These are phyloP conservation scores for Pleurotus salmoneostramineus DNA, from an alignment of 768 basidiomycete genomes.

Conservation along the genomic window DNA sequence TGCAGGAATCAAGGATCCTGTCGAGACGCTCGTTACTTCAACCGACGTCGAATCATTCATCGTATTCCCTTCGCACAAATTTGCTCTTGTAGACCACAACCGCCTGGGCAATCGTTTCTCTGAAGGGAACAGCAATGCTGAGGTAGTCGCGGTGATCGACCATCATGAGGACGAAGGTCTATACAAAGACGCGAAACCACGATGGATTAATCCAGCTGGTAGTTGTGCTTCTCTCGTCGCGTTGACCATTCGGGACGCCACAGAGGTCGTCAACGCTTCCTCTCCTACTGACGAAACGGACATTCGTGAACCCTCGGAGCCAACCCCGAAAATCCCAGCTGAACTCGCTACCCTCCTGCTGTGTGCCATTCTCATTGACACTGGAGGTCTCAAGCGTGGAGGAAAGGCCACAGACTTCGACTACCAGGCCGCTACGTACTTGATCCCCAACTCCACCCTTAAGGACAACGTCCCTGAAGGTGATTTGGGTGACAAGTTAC, in stretches of 20 bases:
- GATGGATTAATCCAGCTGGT: conserved; percentile 67
- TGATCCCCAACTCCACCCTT: conserved; percentile 56
- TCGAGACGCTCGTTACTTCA: conserved; percentile 58
- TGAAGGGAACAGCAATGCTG: conserved; percentile 30
- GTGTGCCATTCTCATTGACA: conserved; percentile 83
- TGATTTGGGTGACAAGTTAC: conserved; percentile 24
- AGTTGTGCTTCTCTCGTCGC: conserved; percentile 71
- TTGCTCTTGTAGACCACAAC: conserved; percentile 93
- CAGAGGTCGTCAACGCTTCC: neutral
- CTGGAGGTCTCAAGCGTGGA: conserved; percentile 67
- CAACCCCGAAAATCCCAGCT: conserved; percentile 34
- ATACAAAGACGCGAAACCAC: conserved; percentile 60
- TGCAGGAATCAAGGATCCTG: conserved; percentile 47
- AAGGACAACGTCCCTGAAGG: conserved; percentile 21
- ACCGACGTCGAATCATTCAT: conserved; percentile 55
- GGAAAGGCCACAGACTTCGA: conserved; percentile 77
- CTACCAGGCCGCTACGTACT: conserved; percentile 54
- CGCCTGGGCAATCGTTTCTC: conserved; percentile 45
- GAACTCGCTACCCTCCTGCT: conserved; percentile 80
- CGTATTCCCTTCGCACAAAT: conserved; percentile 50
- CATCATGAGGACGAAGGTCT: conserved; percentile 86
- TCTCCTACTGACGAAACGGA: too few relatives aligned
- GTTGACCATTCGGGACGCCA: conserved; percentile 11
- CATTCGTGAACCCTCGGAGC: conserved; percentile 17
- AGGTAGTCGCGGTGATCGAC: conserved; percentile 81